Percentiles rank a stretch among this genome's conserved stretches.
These are phyloP conservation scores for Mycosphaerella sp. DNA, from an alignment of 2,329 filamentous ascomycete species.

Conservation along the genomic window DNA sequence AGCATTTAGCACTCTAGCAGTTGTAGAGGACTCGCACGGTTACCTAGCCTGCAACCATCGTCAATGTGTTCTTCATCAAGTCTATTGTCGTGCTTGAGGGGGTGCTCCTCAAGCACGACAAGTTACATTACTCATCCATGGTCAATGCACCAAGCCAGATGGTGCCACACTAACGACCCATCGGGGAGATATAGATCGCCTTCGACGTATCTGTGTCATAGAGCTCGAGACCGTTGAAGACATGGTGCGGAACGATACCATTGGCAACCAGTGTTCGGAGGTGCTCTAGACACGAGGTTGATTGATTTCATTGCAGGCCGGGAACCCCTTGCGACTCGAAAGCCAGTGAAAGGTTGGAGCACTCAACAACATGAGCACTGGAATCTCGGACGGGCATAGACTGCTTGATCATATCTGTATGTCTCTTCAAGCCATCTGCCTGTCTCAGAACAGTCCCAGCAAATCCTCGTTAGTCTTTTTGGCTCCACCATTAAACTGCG, in stretches of 20 bases:
- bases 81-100: neutral
- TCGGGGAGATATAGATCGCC: neutral
- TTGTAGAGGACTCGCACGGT: neutral
- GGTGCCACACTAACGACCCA: neutral
- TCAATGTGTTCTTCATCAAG: neutral
- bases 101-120: neutral
- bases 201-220: neutral
- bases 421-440: neutral
- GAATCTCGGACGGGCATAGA: neutral
- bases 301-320: neutral
- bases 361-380: neutral
- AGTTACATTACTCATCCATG: neutral
- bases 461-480: conserved; percentile 50
- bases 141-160: neutral
- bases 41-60: neutral
- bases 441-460: conserved; percentile 47
- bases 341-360: neutral
- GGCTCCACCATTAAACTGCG: conserved; percentile 46
- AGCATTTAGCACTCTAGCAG: neutral
- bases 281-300: neutral
- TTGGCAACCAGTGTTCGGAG: neutral
- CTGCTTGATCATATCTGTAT: neutral
- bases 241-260: neutral
- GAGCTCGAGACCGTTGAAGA: neutral
- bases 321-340: neutral